A percentile compares a stretch with the other conserved stretches of the same genome.
phyloP scores from a whole-genome alignment of 208 protist genomes.

The Acanthamoeba culbertsoni region DNA sequence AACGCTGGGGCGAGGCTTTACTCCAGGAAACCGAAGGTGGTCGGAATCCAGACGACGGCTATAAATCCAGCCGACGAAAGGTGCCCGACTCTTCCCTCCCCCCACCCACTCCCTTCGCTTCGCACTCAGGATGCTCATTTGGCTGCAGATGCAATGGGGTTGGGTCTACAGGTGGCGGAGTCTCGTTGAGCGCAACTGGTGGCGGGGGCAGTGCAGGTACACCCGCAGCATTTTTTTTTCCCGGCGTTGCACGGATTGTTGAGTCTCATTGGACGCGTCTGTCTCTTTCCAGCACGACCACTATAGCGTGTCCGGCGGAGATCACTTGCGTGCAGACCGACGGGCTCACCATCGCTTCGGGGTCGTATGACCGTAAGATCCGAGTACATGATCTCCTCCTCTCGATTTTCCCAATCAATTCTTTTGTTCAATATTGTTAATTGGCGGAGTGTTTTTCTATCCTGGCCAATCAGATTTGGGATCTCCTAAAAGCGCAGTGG shows the following conservation, averaged over 20 bases:
- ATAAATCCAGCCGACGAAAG: neutral
- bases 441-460: too few relatives aligned
- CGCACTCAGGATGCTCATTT: neutral
- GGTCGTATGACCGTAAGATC: conserved; percentile 30
- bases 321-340: conserved; percentile 47
- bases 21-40: neutral
- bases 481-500: neutral
- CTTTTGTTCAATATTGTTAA: too few relatives aligned
- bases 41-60: neutral
- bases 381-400: neutral
- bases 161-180: conserved; percentile 18
- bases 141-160: neutral
- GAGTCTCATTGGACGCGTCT: neutral
- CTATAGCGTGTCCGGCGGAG: neutral
- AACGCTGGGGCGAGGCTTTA: neutral
- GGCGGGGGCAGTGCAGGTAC: neutral
- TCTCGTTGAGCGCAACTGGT: conserved; percentile 7
- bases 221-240: neutral
- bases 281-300: neutral
- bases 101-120: too few relatives aligned
- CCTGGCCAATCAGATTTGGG: too few relatives aligned
- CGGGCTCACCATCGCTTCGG: conserved; percentile 3
- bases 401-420: neutral
- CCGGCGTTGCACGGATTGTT: too few relatives aligned
- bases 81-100: neutral